A percentile compares a stretch with the other conserved stretches of the same genome.
Conservation (phyloP, 805 yeast species). For the Starmerella vitae region DNA sequence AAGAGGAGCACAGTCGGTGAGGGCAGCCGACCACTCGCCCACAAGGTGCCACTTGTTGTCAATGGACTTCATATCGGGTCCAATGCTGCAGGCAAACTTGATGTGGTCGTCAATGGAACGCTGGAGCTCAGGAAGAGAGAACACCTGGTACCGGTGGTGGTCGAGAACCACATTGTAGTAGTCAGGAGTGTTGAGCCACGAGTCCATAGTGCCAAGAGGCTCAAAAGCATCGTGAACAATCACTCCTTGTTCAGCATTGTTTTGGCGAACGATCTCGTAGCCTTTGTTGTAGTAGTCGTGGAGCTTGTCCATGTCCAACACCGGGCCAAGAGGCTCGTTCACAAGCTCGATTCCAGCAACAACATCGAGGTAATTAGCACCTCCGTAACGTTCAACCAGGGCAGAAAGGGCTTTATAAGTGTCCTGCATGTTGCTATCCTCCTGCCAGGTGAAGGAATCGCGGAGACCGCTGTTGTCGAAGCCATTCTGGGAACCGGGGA, state of each 20-base stretch:
- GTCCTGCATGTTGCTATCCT: slow-evolving; percentile 35
- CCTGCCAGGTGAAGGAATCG: slow-evolving; percentile 43
- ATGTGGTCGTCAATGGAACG: slow-evolving; percentile 52
- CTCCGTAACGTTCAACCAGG: slow-evolving; percentile 53
- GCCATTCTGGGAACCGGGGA: slow-evolving; percentile 94
- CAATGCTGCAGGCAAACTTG: slow-evolving; percentile 40
- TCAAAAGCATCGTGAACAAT: slow-evolving; percentile 77
- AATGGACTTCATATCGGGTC: slow-evolving; percentile 27
- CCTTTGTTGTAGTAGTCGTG: slow-evolving; percentile 49
- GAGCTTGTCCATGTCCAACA: slow-evolving; percentile 43
- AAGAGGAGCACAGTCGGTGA: slow-evolving; percentile 85
- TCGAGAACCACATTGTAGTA: slow-evolving; percentile 64
- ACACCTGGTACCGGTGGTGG: slow-evolving; percentile 86
- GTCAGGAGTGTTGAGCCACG: slow-evolving; percentile 21
- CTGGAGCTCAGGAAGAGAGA: slow-evolving; percentile 47
- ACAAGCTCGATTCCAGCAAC: slow-evolving; percentile 73
- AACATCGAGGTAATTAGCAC: slow-evolving; percentile 46
- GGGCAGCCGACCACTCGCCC: slow-evolving; percentile 88
- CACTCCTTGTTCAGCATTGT: slow-evolving; percentile 36
- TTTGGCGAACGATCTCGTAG: slow-evolving; percentile 47
- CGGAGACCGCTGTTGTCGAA: slow-evolving; percentile 87
- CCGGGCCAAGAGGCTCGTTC: slow-evolving; percentile 79
- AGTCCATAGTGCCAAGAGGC: slow-evolving; percentile 41
- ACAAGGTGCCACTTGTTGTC: slow-evolving; percentile 63
- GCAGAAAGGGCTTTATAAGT: slow-evolving; percentile 44